Evolutionary conservation across 306 rosid species (phyloP).

Genomic region (Casuarina glauca): DNA sequence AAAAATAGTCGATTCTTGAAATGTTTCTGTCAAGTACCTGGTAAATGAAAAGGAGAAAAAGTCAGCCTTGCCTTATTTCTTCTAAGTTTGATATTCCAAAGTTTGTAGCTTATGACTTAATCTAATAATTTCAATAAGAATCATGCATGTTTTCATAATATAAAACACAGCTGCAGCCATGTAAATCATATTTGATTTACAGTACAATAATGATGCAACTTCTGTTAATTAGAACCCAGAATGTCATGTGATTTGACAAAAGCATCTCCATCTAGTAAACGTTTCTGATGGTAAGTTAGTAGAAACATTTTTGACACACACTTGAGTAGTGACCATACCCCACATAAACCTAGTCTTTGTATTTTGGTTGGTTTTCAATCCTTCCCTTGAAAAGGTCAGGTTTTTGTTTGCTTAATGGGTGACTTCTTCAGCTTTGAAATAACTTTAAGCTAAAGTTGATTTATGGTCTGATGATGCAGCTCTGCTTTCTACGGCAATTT

Average conservation of each 20-base stretch:
- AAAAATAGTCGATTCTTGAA: no score
- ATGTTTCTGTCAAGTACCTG: no score
- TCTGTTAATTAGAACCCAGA: background rate
- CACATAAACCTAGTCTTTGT: background rate
- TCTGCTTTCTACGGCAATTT: conserved; percentile 88
- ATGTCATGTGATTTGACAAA: background rate
- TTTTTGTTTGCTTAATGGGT: background rate
- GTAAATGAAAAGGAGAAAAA: no score
- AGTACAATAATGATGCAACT: background rate
- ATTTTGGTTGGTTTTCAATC: background rate
- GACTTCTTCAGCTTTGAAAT: conserved; percentile 6
- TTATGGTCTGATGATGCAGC: conserved; percentile 60
- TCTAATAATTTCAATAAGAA: background rate
- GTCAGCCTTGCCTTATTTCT: no score
- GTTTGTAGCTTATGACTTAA: background rate
- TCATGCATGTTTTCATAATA: background rate
- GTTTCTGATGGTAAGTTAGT: background rate
- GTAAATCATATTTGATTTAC: background rate
- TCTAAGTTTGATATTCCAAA: background rate
- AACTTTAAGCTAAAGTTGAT: conserved; percentile 8
- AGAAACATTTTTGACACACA: background rate
- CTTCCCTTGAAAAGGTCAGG: background rate
- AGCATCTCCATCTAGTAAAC: background rate
- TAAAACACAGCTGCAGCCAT: background rate
- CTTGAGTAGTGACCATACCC: background rate